Percentiles rank a stretch among this genome's conserved stretches.
These are phyloP conservation scores for Phytophthora pistaciae DNA, from an alignment of 352 stramenopile genomes.

Conservation along the genomic window DNA sequence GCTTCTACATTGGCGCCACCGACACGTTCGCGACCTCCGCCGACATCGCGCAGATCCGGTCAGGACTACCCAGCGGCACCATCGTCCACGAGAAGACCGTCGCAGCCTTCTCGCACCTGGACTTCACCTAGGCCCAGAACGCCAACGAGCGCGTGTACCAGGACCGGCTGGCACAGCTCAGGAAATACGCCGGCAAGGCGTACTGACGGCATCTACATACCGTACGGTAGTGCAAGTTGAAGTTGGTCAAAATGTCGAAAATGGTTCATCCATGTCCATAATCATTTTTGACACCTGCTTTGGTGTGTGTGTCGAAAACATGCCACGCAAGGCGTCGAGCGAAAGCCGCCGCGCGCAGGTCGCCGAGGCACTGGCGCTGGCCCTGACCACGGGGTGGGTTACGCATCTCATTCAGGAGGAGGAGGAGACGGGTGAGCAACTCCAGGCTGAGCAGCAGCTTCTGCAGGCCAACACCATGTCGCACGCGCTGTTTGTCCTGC, in stretches of 20 bases:
- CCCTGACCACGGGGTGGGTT: conserved; percentile 34
- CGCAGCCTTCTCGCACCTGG: conserved; percentile 47
- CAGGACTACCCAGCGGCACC: conserved; percentile 35
- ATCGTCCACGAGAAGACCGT: conserved; percentile 42
- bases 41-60: conserved; percentile 44
- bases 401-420: conserved; percentile 26
- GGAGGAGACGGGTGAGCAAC: conserved; percentile 14
- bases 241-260: not conserved
- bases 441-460: conserved; percentile 29
- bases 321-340: conserved; percentile 8
- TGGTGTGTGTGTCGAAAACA: conserved; percentile 3
- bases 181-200: not conserved
- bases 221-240: not conserved
- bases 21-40: conserved; percentile 40
- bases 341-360: conserved; percentile 32
- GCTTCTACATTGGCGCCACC: conserved; percentile 40
- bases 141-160: conserved; percentile 38
- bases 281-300: not conserved
- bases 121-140: conserved; percentile 41
- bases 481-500: conserved; percentile 29
- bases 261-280: not conserved
- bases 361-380: conserved; percentile 43
- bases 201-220: not conserved
- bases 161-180: conserved; percentile 25
- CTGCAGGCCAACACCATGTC: conserved; percentile 35